These are phyloP conservation scores for Euphorbia celastroides DNA, from an alignment of 441 rosid genomes.

Conservation along the genomic window DNA sequence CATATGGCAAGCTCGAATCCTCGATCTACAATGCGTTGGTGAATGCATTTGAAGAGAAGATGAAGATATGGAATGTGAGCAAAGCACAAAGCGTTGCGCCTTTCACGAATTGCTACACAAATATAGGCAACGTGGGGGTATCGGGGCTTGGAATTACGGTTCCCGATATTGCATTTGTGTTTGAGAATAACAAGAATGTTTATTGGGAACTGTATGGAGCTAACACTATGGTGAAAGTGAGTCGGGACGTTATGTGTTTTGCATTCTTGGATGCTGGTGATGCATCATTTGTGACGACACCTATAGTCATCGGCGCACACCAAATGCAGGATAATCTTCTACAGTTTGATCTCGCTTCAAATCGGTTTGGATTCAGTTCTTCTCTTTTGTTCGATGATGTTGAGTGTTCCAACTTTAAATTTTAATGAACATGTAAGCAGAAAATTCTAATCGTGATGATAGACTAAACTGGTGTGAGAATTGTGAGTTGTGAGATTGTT, in stretches of 20 bases:
- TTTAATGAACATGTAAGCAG: neutral
- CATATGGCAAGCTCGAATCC: constrained; percentile 17
- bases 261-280: constrained; percentile 17
- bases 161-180: constrained; percentile 19
- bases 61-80: constrained; percentile 11
- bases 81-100: constrained; percentile 17
- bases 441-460: neutral
- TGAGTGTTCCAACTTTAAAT: constrained; percentile 21
- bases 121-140: constrained; percentile 1
- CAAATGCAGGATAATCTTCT: constrained; percentile 20
- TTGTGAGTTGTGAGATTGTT: too few species aligned
- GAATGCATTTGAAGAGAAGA: constrained; percentile 16
- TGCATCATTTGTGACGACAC: neutral
- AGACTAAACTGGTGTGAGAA: too few species aligned
- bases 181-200: constrained; percentile 17
- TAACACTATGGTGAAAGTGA: constrained; percentile 21
- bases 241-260: constrained; percentile 15
- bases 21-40: constrained; percentile 19
- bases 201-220: constrained; percentile 22
- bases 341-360: constrained; percentile 18
- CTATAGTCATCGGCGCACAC: constrained; percentile 18
- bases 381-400: constrained; percentile 6
- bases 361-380: constrained; percentile 8
- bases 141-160: constrained; percentile 11
- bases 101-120: constrained; percentile 13